Evolutionary conservation across 2,329 filamentous ascomycete species (phyloP), one percentile per base, ranked within the genome.

Genomic region (Ceratocystis albifundus): DNA sequence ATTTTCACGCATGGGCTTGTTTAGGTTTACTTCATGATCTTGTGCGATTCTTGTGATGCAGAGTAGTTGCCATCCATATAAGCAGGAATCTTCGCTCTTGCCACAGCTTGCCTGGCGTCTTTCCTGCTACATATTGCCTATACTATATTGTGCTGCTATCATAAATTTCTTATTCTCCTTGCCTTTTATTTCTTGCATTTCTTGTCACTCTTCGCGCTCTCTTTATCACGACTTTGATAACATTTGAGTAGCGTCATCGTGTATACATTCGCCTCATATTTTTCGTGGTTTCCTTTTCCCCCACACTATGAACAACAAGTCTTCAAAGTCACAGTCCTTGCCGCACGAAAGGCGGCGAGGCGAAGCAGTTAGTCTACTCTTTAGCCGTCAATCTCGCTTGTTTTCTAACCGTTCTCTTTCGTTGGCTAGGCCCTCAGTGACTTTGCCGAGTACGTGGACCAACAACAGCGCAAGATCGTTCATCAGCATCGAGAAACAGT

Each of bases 371-470:
- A 68, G 82, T 65, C 32, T 36, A 30, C 20, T 25, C 30, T 22
- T 28, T 59, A 8, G 4, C 10, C 50, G 32, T 36, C 32, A 36
- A 36, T 36, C 32, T 36, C 32, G 32, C 32, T 36, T 36, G 32
- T 36, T 36, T 36, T 36, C 32, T 36, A 36, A 36, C 32, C 32
- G 32, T 36, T 36, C 44, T 36, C 25, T 41, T 36, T 6, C 32
- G 7, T 36, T 12, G 22, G 44, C 0, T 62, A 83, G 82, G 92
- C 93, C 12, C 82, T 99, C 66, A 94, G 89, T 78, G 94, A 97
- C 72, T 99, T 99, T 74, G 91, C 92, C 75, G 94, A 99, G 73
- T 97, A 96, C 73, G 94, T 96, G 70, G 91, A 97, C 76, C 88
- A 91, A 74, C 92, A 97, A 75, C 94, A 97, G 76, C 86, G 86